A percentile compares a stretch with the other conserved stretches of the same genome.
These are phyloP conservation scores for Dryas alaskensis DNA, from an alignment of 306 rosid species.

Conservation along the genomic window DNA sequence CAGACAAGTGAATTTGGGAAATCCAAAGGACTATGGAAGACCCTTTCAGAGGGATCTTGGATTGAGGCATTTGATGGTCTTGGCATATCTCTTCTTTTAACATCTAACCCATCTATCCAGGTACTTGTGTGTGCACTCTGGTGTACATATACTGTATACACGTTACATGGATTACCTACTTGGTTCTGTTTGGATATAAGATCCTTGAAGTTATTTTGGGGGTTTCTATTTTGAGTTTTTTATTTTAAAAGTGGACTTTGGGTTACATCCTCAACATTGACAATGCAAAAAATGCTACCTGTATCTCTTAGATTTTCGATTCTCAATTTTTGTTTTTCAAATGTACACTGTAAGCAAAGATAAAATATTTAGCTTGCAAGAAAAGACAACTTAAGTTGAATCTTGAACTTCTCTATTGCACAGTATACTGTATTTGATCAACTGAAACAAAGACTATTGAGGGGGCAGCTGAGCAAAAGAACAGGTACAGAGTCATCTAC, in stretches of 20 bases:
- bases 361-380: not conserved
- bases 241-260: not conserved
- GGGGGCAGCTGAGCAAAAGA: conserved; percentile 43
- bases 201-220: conserved; percentile 8
- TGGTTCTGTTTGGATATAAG: not conserved
- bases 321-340: not conserved
- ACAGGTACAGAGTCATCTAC: conserved; percentile 56
- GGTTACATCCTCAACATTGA: not conserved
- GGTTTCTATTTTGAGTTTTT: not conserved
- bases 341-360: not conserved
- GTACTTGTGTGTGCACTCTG: conserved; percentile 30
- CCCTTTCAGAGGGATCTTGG: conserved; percentile 80
- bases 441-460: conserved; percentile 66
- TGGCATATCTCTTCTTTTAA: conserved; percentile 86
- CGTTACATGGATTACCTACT: conserved; percentile 2
- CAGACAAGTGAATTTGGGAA: conserved; percentile 96
- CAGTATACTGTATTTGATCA: conserved; percentile 93
- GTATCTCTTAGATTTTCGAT: conserved; percentile 2
- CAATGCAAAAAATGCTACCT: conserved; percentile 1
- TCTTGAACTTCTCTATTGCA: conserved; percentile 20
- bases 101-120: conserved; percentile 93
- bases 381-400: conserved; percentile 21
- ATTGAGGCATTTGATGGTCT: conserved; percentile 88
- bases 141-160: conserved; percentile 10
- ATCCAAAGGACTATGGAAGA: conserved; percentile 90